Conservation (phyloP, 106 monocot genomes). For the Platanthera zijinensis region DNA sequence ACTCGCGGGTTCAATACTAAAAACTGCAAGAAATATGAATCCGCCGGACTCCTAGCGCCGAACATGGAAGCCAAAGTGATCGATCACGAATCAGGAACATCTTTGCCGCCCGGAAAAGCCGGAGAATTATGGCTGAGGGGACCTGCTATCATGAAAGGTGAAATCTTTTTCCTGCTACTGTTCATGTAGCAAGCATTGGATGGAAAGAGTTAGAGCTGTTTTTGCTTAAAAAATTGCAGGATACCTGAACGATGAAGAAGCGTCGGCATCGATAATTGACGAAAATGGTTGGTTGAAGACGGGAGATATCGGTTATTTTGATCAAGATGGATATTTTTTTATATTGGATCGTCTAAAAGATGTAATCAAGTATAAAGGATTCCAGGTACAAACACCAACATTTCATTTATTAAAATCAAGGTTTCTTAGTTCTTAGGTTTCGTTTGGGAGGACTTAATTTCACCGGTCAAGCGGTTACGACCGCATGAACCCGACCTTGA, state of each 20-base stretch:
- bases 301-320: slow-evolving; percentile 58
- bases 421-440: too few species aligned
- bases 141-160: slow-evolving; percentile 69
- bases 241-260: slow-evolving; percentile 39
- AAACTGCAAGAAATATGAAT: slow-evolving; percentile 27
- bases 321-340: slow-evolving; percentile 48
- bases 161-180: not conserved
- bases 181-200: too few species aligned
- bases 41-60: slow-evolving; percentile 59
- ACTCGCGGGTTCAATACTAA: slow-evolving; percentile 50
- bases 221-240: slow-evolving; percentile 16
- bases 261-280: slow-evolving; percentile 18
- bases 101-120: slow-evolving; percentile 28
- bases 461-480: too few species aligned
- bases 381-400: not conserved
- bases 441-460: too few species aligned
- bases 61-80: slow-evolving; percentile 62
- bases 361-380: not conserved
- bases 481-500: too few species aligned
- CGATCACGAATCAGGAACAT: slow-evolving; percentile 27
- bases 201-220: not conserved
- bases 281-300: slow-evolving; percentile 46
- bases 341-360: slow-evolving; percentile 7
- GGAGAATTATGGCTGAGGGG: slow-evolving; percentile 60
- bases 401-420: not conserved